Conservation (phyloP, 768 basidiomycete species). For the Pseudohyphozyma bogoriensis region DNA sequence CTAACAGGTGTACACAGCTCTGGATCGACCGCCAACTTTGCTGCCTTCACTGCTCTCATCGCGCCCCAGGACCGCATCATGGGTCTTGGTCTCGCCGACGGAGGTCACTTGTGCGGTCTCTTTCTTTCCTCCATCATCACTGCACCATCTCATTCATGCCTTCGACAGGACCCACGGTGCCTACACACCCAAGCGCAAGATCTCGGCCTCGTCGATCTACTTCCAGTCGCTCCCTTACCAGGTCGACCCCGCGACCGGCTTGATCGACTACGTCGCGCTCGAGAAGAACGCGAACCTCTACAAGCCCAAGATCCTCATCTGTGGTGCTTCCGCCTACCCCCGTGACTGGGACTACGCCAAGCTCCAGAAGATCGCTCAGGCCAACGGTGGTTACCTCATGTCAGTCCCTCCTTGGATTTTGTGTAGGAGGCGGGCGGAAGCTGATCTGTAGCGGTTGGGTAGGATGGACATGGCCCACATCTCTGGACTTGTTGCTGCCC, state of each 20-base stretch:
- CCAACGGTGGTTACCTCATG: constrained; percentile 86
- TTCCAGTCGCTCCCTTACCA: constrained; percentile 97
- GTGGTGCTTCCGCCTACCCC: constrained; percentile 97
- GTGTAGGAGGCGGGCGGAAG: background rate
- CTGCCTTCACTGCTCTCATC: constrained; percentile 86
- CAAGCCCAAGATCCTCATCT: constrained; percentile 91
- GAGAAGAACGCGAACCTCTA: constrained; percentile 80
- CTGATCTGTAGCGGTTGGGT: constrained; percentile 11
- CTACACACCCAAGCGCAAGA: constrained; percentile 86
- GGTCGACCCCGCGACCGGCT: constrained; percentile 67
- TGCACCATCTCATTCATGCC: background rate
- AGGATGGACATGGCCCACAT: constrained; percentile 91
- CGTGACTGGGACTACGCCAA: constrained; percentile 91
- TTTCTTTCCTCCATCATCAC: background rate
- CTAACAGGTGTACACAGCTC: constrained; percentile 5
- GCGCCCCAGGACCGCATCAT: constrained; percentile 96
- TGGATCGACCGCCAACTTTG: constrained; percentile 56
- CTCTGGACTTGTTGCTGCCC: constrained; percentile 84
- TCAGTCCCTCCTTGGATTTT: background rate
- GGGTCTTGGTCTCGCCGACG: constrained; percentile 96
- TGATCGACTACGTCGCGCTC: constrained; percentile 78
- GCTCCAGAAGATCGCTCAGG: constrained; percentile 69
- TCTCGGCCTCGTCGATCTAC: constrained; percentile 99
- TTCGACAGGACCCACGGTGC: constrained; percentile 73
- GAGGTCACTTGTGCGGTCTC: constrained; percentile 55